phyloP scores from a whole-genome alignment of 2,329 filamentous ascomycete species.

The Scortechinia acanthostroma region DNA sequence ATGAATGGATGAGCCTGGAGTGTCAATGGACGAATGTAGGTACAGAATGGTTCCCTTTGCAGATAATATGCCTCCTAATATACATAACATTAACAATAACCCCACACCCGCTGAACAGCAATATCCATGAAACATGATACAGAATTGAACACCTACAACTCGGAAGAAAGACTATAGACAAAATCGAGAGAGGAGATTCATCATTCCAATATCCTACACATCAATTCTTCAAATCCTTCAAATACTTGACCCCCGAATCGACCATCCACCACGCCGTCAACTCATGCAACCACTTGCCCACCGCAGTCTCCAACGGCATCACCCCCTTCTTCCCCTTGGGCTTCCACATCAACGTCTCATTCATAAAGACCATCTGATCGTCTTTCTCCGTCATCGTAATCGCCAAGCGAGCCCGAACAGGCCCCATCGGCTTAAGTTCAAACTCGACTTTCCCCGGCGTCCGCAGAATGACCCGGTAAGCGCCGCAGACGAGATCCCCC shows the following conservation, averaged over 20 bases:
- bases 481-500: constrained; percentile 19
- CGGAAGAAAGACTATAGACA: too few species aligned
- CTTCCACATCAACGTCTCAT: neutral
- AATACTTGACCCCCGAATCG: constrained; percentile 18
- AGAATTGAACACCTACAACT: too few species aligned
- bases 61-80: too few species aligned
- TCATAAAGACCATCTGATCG: neutral
- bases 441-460: constrained; percentile 17
- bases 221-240: constrained; percentile 14
- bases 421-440: constrained; percentile 12
- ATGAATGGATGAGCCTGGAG: too few species aligned
- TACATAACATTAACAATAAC: too few species aligned
- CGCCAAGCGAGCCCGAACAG: constrained; percentile 16
- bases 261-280: constrained; percentile 22
- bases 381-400: constrained; percentile 9
- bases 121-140: too few species aligned
- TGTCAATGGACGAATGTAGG: too few species aligned
- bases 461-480: constrained; percentile 16
- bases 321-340: constrained; percentile 8
- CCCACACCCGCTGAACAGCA: too few species aligned
- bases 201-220: too few species aligned
- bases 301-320: constrained; percentile 19
- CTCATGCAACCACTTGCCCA: constrained; percentile 19
- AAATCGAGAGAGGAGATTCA: too few species aligned
- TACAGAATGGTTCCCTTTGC: too few species aligned